Conservation (phyloP, 169 alveolate genomes). For the Eimeria maxima region DNA sequence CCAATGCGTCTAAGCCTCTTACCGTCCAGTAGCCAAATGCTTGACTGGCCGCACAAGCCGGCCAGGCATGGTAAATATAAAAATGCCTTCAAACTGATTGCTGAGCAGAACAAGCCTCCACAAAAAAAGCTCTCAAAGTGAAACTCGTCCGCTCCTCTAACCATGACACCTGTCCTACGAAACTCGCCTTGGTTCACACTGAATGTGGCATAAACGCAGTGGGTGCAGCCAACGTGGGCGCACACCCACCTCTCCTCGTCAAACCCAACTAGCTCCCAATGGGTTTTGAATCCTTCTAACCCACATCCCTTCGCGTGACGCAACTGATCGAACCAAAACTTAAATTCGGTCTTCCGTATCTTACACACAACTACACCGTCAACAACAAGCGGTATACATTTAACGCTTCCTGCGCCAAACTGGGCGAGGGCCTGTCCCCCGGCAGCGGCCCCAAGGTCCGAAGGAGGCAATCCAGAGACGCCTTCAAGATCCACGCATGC, state of each 20-base stretch:
- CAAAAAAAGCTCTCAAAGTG: background rate
- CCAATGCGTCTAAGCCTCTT: background rate
- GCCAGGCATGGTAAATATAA: constrained; percentile 97
- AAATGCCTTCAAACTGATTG: constrained; percentile 93
- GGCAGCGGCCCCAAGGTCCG: constrained; percentile 77
- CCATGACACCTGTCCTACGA: background rate
- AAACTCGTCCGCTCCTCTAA: background rate
- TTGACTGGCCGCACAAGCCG: constrained; percentile 98
- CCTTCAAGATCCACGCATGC: constrained; percentile 79
- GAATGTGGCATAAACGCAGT: background rate
- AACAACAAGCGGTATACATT: constrained; percentile 92
- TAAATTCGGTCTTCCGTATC: constrained; percentile 75
- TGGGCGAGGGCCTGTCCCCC: constrained; percentile 32
- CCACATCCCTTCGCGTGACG: constrained; percentile 66
- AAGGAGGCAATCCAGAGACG: constrained; percentile 75
- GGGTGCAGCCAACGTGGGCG: background rate
- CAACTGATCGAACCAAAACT: constrained; percentile 50
- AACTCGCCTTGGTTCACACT: background rate
- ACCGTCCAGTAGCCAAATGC: constrained; percentile 90
- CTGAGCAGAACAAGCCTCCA: constrained; percentile 51
- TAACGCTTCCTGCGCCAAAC: constrained; percentile 79
- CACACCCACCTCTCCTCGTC: constrained; percentile 63
- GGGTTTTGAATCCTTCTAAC: constrained; percentile 58
- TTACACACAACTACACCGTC: constrained; percentile 96
- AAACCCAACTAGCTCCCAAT: constrained; percentile 83